These are phyloP conservation scores for Globisporangium cederbergense DNA, from an alignment of 352 stramenopile species.

Conservation along the genomic window DNA sequence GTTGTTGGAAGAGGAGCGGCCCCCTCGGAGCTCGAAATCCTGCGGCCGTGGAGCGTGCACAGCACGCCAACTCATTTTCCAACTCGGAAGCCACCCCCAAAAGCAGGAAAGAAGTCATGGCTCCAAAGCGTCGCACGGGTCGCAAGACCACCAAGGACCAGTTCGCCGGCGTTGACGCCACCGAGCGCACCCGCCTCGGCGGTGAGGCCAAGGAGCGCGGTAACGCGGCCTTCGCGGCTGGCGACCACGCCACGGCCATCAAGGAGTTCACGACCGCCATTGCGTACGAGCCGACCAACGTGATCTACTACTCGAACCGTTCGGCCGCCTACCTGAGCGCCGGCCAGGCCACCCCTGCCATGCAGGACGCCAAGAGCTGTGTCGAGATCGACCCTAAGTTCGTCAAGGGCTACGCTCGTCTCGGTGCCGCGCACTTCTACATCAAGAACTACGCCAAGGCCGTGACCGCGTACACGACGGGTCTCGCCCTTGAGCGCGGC, in stretches of 20 bases:
- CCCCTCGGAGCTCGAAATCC: slow-evolving; percentile 4
- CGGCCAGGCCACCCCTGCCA: slow-evolving; percentile 71
- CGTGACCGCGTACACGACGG: slow-evolving; percentile 75
- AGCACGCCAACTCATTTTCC: slow-evolving; percentile 29
- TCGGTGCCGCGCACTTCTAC: slow-evolving; percentile 84
- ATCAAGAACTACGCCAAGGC: slow-evolving; percentile 89
- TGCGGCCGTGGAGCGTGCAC: neutral
- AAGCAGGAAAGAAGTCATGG: slow-evolving; percentile 44
- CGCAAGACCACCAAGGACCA: slow-evolving; percentile 84
- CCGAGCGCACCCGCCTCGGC: slow-evolving; percentile 71
- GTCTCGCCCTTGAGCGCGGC: slow-evolving; percentile 75
- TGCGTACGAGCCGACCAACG: slow-evolving; percentile 81
- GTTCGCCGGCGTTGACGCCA: slow-evolving; percentile 52
- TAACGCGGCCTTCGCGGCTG: slow-evolving; percentile 74
- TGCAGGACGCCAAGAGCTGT: slow-evolving; percentile 85
- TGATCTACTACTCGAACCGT: slow-evolving; percentile 88
- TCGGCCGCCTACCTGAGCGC: slow-evolving; percentile 82
- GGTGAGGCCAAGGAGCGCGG: slow-evolving; percentile 84
- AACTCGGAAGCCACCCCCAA: slow-evolving; percentile 26
- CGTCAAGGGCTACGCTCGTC: slow-evolving; percentile 84
- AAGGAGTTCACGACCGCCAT: slow-evolving; percentile 88
- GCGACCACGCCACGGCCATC: slow-evolving; percentile 80
- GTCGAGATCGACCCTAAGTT: slow-evolving; percentile 85
- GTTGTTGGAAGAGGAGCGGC: slow-evolving; percentile 12
- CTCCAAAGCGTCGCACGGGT: slow-evolving; percentile 70